Evolutionary conservation across 2,329 filamentous ascomycete species (phyloP), one percentile per base, ranked within the genome.

Genomic region (Epichloe coenophiala): DNA sequence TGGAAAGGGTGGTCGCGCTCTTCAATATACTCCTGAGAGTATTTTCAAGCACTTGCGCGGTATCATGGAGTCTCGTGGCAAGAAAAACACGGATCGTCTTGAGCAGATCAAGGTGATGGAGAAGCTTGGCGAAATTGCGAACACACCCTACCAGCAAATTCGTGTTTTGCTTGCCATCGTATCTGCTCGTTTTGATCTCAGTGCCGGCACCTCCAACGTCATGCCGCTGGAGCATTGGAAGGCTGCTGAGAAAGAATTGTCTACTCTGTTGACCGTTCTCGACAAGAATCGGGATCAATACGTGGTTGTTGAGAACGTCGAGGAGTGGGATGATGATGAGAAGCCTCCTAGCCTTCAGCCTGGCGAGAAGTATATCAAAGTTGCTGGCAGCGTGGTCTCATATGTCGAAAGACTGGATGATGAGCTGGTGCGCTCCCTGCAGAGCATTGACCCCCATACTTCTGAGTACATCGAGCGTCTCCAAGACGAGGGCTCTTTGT

Each of bases 261-360:
- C 79, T 13, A 76, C 76, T 45, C 78, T 98, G 33, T 76, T 98
- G 40, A 73, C 81, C 54, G 81, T 89, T 17, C 81, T 98, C 40
- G 88, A 95, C 67, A 70, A 77, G 54, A 88, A 88, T 71, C 76
- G 77, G 54, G 82, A 93, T 56, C 31, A 31, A 4, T 86, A 91
- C 64, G 76, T 97, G 48, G 88, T 98, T 45, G 76, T 93, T 23
- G 93, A 98, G 71, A 83, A 80, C 58, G 93, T 88, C 21, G 93
- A 98, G 66, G 93, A 98, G 70, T 97, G 93, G 93, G 93, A 98
- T 59, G 93, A 98, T 62, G 94, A 98, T 59, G 94, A 98, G 61
- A 97, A 96, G 75, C 78, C 83, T 40, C 93, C 93, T 13, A 76
- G 76, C 33, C 74, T 91, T 58, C 80, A 78, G 51, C 68, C 77